phyloP scores from a whole-genome alignment of 495 filamentous ascomycete species.

The Penicillium psychrofluorescens region DNA sequence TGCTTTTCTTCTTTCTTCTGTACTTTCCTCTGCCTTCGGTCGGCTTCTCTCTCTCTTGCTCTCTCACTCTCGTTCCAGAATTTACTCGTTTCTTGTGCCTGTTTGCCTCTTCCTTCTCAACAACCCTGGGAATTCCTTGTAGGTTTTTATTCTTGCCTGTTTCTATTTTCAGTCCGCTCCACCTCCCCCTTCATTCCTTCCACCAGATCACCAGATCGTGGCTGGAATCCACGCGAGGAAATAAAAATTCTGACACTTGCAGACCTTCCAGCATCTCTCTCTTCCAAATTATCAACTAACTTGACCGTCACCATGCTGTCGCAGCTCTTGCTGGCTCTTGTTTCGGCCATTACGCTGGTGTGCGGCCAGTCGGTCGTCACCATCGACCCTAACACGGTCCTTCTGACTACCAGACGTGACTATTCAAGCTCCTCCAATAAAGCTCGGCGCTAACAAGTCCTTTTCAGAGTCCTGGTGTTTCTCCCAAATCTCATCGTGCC shows the following conservation, averaged over 20 bases:
- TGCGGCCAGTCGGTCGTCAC: slow-evolving; percentile 27
- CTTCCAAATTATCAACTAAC: slow-evolving; percentile 1
- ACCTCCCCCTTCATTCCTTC: slow-evolving; percentile 4
- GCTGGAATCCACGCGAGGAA: not conserved
- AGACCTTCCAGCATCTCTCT: not conserved
- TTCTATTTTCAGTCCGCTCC: not conserved
- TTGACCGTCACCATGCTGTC: slow-evolving; percentile 19
- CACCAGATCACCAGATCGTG: not conserved
- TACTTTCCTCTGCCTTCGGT: not conserved
- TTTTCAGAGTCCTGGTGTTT: slow-evolving; percentile 60
- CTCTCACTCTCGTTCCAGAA: slow-evolving; percentile 1
- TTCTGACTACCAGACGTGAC: slow-evolving; percentile 38
- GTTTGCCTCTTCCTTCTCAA: not conserved
- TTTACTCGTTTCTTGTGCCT: slow-evolving; percentile 3
- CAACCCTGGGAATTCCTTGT: no score
- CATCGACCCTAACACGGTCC: slow-evolving; percentile 57
- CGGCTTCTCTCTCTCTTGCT: slow-evolving; percentile 6
- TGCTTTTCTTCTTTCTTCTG: slow-evolving; percentile 5
- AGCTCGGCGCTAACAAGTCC: not conserved
- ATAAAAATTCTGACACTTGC: not conserved
- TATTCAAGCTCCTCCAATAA: slow-evolving; percentile 5
- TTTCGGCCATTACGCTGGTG: slow-evolving; percentile 26
- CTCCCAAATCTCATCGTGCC: slow-evolving; percentile 60
- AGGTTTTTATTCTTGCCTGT: not conserved
- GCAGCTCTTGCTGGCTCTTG: slow-evolving; percentile 19